Evolutionary conservation across 495 filamentous ascomycete genomes (phyloP).

Genomic region (Bathelium albidoporum): DNA sequence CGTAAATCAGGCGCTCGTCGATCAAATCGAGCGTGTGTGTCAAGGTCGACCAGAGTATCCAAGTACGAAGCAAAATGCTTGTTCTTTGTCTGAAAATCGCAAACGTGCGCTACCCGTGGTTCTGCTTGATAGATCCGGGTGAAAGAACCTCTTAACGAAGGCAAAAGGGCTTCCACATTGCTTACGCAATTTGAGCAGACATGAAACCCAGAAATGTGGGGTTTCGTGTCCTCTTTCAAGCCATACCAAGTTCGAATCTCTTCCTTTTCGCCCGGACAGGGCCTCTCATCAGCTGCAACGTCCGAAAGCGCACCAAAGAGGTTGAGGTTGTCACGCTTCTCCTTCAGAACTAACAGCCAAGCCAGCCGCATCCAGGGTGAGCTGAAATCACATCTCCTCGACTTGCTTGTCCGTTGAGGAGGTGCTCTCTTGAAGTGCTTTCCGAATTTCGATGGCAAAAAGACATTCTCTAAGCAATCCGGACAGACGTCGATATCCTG

Average conservation of each 20-base stretch:
- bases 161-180: slow-evolving; percentile 28
- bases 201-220: slow-evolving; percentile 45
- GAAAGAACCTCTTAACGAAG: slow-evolving; percentile 27
- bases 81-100: slow-evolving; percentile 20
- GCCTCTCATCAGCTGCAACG: slow-evolving; percentile 31
- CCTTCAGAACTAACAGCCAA: slow-evolving; percentile 52
- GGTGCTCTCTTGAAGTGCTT: slow-evolving; percentile 41
- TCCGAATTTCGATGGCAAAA: slow-evolving; percentile 45
- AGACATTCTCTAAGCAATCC: slow-evolving; percentile 43
- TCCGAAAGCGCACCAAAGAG: slow-evolving; percentile 45
- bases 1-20: slow-evolving; percentile 36
- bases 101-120: slow-evolving; percentile 12
- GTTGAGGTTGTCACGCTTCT: slow-evolving; percentile 41
- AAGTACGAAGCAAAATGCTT: slow-evolving; percentile 47
- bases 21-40: slow-evolving; percentile 28
- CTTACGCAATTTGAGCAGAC: slow-evolving; percentile 28
- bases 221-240: slow-evolving; percentile 43
- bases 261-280: slow-evolving; percentile 39
- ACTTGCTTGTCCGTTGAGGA: slow-evolving; percentile 31
- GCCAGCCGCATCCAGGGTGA: slow-evolving; percentile 57
- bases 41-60: slow-evolving; percentile 47
- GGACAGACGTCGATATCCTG: slow-evolving; percentile 54
- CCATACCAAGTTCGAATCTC: slow-evolving; percentile 43
- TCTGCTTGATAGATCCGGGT: slow-evolving; percentile 16
- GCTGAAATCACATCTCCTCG: slow-evolving; percentile 49